Percentiles rank a stretch among this genome's conserved stretches.
Evolutionary conservation across 306 rosid species (phyloP).

Genomic region (Carpinus fangiana): DNA sequence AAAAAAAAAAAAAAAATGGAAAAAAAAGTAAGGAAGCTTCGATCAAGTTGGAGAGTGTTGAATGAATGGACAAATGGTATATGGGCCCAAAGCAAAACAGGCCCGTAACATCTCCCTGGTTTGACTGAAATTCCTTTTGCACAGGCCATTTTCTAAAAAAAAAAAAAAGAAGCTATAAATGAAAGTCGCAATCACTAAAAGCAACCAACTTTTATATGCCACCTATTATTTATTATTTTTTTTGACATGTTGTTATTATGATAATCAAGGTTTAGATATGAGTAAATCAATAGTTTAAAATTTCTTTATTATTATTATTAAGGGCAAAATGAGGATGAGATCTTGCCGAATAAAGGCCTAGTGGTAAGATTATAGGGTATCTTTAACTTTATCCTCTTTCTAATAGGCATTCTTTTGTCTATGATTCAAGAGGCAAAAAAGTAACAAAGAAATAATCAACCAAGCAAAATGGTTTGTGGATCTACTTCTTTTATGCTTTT

Average conservation of each 20-base stretch:
- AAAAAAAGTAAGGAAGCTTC: no score
- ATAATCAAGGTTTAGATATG: not conserved
- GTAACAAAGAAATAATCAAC: not conserved
- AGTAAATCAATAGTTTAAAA: not conserved
- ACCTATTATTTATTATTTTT: not conserved
- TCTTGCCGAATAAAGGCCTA: not conserved
- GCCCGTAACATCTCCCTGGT: no score
- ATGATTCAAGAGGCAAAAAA: slow-evolving; percentile 4
- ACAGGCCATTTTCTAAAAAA: no score
- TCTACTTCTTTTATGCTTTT: not conserved
- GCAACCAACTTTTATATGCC: not conserved
- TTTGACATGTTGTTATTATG: not conserved
- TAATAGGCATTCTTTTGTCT: not conserved
- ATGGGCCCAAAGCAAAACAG: no score
- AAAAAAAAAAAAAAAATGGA: no score
- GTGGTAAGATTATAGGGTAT: not conserved
- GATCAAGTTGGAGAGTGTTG: no score
- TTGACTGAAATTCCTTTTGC: not conserved
- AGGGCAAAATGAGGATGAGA: not conserved
- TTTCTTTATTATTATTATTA: not conserved
- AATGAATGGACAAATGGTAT: no score
- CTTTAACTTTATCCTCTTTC: slow-evolving; percentile 3
- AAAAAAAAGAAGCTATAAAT: not conserved
- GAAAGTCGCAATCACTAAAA: not conserved
- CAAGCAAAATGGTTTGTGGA: not conserved